Percentiles rank a stretch among this genome's conserved stretches.
Evolutionary conservation across 2,329 filamentous ascomycete genomes (phyloP).

Genomic region (Aaosphaeria pasadenensis): DNA sequence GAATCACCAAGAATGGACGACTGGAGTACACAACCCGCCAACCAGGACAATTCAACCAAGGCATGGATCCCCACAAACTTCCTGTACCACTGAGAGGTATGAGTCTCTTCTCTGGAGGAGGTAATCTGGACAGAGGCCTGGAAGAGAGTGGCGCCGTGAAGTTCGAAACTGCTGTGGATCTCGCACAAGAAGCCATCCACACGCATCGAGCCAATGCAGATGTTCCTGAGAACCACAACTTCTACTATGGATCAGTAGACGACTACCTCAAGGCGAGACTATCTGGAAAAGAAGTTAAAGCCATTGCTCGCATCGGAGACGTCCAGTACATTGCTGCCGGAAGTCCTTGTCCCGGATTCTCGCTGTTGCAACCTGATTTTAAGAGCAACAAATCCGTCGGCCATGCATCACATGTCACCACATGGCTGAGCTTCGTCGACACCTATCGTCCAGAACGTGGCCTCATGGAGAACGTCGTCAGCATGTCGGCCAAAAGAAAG

Average conservation of each 20-base stretch:
- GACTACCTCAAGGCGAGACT: slow-evolving; percentile 60
- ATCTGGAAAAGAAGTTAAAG: slow-evolving; percentile 38
- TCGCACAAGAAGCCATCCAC: slow-evolving; percentile 61
- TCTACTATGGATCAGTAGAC: slow-evolving; percentile 72
- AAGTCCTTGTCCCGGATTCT: slow-evolving; percentile 77
- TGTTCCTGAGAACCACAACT: slow-evolving; percentile 41
- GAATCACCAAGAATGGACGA: slow-evolving; percentile 3
- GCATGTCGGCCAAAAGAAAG: slow-evolving; percentile 55
- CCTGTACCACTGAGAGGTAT: slow-evolving; percentile 47
- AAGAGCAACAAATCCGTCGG: slow-evolving; percentile 55
- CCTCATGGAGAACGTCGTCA: slow-evolving; percentile 72
- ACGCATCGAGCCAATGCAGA: slow-evolving; percentile 68
- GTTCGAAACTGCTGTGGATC: slow-evolving; percentile 68
- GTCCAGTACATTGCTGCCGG: slow-evolving; percentile 71
- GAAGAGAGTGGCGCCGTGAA: slow-evolving; percentile 67
- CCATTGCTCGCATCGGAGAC: slow-evolving; percentile 57
- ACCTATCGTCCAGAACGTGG: slow-evolving; percentile 73
- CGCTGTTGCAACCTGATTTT: slow-evolving; percentile 58
- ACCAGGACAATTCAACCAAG: slow-evolving; percentile 44
- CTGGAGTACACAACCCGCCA: neutral
- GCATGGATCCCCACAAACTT: slow-evolving; percentile 57
- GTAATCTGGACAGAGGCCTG: slow-evolving; percentile 72
- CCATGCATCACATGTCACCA: slow-evolving; percentile 75
- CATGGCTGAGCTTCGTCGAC: slow-evolving; percentile 72
- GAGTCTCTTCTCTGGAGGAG: slow-evolving; percentile 75